Evolutionary conservation across 805 yeast genomes (phyloP).

Genomic region (Kazachstania martiniae): DNA sequence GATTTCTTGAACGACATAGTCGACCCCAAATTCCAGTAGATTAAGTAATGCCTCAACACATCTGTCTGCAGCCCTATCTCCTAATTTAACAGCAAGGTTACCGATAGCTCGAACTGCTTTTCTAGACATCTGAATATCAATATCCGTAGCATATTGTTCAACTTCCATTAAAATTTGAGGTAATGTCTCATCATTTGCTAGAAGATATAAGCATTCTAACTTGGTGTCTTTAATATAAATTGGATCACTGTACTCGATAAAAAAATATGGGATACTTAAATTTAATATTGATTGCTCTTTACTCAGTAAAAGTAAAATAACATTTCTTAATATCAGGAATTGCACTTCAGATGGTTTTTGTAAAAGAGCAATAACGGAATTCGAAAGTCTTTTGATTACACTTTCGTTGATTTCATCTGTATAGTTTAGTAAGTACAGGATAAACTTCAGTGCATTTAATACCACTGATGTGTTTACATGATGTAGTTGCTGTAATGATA

Average conservation of each 20-base stretch:
- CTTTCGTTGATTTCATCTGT: conserved; percentile 43
- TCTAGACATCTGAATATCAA: conserved; percentile 76
- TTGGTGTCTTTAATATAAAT: conserved; percentile 84
- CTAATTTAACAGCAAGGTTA: conserved; percentile 70
- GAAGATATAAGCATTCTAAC: conserved; percentile 69
- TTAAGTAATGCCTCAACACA: conserved; percentile 56
- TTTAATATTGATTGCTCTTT: conserved; percentile 43
- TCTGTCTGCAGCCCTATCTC: conserved; percentile 40
- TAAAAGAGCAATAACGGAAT: conserved; percentile 55
- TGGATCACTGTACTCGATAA: conserved; percentile 77
- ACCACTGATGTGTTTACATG: conserved; percentile 78
- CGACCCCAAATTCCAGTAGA: conserved; percentile 51
- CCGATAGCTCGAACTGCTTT: conserved; percentile 87
- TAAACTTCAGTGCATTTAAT: conserved; percentile 60
- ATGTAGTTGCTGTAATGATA: conserved; percentile 57
- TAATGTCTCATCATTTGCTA: conserved; percentile 59
- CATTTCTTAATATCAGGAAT: conserved; percentile 71
- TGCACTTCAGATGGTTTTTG: conserved; percentile 76
- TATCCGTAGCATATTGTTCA: conserved; percentile 78
- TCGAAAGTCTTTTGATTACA: conserved; percentile 55
- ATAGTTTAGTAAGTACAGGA: conserved; percentile 65
- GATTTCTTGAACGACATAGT: conserved; percentile 72
- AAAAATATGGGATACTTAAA: conserved; percentile 69
- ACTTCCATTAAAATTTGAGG: conserved; percentile 58
- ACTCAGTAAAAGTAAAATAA: conserved; percentile 60